These are phyloP conservation scores for Chenopodium quinoa DNA, from an alignment of 148 eudicot genomes.

Conservation along the genomic window DNA sequence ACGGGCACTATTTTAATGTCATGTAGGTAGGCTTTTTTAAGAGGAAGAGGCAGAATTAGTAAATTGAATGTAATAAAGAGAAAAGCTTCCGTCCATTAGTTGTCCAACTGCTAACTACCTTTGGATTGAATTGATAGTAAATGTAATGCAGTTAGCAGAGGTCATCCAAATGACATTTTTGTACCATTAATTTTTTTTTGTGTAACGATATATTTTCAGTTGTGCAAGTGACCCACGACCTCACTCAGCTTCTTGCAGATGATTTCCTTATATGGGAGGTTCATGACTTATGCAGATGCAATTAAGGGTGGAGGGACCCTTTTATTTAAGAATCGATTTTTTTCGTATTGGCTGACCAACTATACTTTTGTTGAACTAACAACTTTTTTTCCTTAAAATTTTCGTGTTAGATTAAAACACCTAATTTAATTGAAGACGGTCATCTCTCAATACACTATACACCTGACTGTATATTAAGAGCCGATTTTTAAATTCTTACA, in stretches of 20 bases:
- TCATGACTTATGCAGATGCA: neutral
- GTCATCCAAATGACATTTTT: conserved; percentile 17
- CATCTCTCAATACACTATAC: too few relatives aligned
- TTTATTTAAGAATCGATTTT: neutral
- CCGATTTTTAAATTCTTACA: too few relatives aligned
- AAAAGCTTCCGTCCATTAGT: neutral
- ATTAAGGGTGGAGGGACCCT: conserved; percentile 12
- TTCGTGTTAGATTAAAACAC: neutral
- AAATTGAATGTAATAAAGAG: neutral
- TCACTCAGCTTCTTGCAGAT: neutral
- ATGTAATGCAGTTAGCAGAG: conserved; percentile 21
- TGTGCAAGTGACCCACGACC: neutral
- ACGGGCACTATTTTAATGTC: neutral
- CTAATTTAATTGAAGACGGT: too few relatives aligned
- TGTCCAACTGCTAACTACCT: conserved; percentile 29
- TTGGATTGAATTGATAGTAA: conserved; percentile 25
- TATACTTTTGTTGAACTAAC: neutral
- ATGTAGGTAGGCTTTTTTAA: neutral
- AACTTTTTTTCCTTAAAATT: too few relatives aligned
- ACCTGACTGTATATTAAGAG: too few relatives aligned
- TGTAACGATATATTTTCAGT: conserved; percentile 1
- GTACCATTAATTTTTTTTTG: neutral
- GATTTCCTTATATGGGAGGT: neutral
- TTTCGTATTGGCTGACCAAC: neutral
- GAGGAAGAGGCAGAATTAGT: neutral